A percentile compares a stretch with the other conserved stretches of the same genome.
phyloP scores from a whole-genome alignment of 1,139 yeast species.

The Diutina mesorugosa region DNA sequence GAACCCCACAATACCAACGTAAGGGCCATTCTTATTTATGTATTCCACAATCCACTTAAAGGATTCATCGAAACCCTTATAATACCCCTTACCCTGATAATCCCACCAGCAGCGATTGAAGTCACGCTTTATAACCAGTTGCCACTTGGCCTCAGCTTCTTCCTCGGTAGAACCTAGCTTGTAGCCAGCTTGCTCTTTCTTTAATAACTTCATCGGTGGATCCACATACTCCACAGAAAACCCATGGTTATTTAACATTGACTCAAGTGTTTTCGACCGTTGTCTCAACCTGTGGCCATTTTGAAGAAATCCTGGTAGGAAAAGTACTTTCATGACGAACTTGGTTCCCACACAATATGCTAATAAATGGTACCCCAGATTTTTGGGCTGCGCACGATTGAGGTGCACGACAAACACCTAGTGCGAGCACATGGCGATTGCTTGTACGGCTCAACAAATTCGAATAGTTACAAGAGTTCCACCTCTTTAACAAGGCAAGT shows the following conservation, averaged over 20 bases:
- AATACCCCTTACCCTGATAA: not conserved
- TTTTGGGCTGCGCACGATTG: not conserved
- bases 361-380: too few species aligned
- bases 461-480: not conserved
- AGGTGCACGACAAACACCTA: not conserved
- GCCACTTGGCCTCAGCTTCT: conserved; percentile 9
- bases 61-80: conserved; percentile 18
- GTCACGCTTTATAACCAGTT: conserved; percentile 5
- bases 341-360: not conserved
- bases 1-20: conserved; percentile 79
- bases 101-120: conserved; percentile 10
- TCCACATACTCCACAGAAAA: conserved; percentile 25
- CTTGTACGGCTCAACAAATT: not conserved
- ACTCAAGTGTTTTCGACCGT: not conserved
- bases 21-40: conserved; percentile 68
- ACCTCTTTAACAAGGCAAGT: not conserved
- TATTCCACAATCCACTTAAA: conserved; percentile 34
- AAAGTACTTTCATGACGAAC: not conserved
- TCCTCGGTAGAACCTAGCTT: conserved; percentile 14
- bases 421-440: not conserved
- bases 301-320: conserved; percentile 1
- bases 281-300: not conserved
- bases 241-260: conserved; percentile 13
- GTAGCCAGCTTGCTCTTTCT: conserved; percentile 18
- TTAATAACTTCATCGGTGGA: conserved; percentile 18